phyloP scores from a whole-genome alignment of 768 basidiomycete genomes.

The Auricularia heimuer region DNA sequence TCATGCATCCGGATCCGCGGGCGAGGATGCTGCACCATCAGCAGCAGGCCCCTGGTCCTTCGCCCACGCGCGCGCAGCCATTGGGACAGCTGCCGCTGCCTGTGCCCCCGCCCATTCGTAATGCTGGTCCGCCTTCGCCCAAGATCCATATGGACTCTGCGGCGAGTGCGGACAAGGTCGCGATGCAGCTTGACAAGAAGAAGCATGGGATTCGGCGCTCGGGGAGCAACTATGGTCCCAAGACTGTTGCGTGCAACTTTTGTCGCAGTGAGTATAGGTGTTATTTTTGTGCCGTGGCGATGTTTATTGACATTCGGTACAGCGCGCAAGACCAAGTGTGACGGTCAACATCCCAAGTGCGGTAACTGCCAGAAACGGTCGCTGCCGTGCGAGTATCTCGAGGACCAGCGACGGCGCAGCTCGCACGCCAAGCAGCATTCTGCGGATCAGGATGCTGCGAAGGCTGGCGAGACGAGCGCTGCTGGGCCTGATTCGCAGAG shows the following conservation, averaged over 20 bases:
- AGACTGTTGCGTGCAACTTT: constrained; percentile 83
- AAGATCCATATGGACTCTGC: background rate
- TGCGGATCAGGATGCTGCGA: background rate
- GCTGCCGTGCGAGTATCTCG: constrained; percentile 72
- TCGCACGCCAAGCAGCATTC: background rate
- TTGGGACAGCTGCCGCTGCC: background rate
- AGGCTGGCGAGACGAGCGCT: background rate
- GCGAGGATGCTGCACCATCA: background rate
- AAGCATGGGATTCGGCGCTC: background rate
- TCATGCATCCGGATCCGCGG: background rate
- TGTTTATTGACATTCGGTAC: background rate
- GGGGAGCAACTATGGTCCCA: constrained; percentile 39
- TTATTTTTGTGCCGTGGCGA: background rate
- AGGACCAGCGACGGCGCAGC: constrained; percentile 32
- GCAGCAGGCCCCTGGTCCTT: background rate
- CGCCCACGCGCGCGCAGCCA: background rate
- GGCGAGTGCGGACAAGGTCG: background rate
- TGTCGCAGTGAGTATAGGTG: constrained; percentile 56
- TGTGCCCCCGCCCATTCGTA: background rate
- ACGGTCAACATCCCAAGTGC: constrained; percentile 77
- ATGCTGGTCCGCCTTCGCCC: background rate
- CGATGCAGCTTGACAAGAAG: background rate
- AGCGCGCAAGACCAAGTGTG: constrained; percentile 87
- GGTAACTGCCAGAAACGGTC: constrained; percentile 72
- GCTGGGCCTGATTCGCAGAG: background rate